Evolutionary conservation across 352 stramenopile genomes (phyloP), one percentile per base, ranked within the genome.

Genomic region (Pythium aristosporum): DNA sequence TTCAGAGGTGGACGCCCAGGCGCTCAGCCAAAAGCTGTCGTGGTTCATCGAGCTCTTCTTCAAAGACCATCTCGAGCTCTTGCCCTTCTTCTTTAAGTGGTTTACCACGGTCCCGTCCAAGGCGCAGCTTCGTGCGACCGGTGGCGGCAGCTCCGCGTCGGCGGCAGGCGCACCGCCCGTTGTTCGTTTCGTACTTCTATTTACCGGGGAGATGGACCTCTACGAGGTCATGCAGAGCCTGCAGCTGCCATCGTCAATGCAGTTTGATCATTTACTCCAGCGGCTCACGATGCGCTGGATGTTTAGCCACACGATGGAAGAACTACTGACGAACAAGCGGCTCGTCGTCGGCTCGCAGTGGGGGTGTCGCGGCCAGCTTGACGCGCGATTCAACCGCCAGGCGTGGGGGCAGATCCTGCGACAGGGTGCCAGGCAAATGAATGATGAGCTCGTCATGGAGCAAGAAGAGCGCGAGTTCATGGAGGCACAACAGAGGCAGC

Each of bases 181-280:
- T n/a, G 71, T 90, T 68, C 82, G 82, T 12, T 43, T 92, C 10
- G 79, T 90, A n/a, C 42, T 92, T 2, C 58, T 92, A 11, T 89
- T 91, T 46, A 81, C 73, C 4, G 75, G 81, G 1, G 64, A 68
- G 25, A 73, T 88, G 67, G 79, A 88, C 41, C 53, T 85, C n/a
- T 88, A 84, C 56, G 69, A 80, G 16, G 68, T 88, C n/a, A 83
- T 88, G 70, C 74, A 82, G 50, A 73, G 57, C 21, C 61, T 82
- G 18, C 67, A 72, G 16, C 60, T 88, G 13, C 79, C 79, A 15
- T 77, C 75, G 18, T 85, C 77, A 0, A 84, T 88, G 73, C 76
- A 88, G 20, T 84, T 88, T 30, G 74, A 85, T 42, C 77, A 86
- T 39, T 63, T 87, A 2, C 50, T 88, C 13, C 75, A 82, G 59